Conservation (phyloP, 208 protist genomes). For the Trypanosoma vivax region DNA sequence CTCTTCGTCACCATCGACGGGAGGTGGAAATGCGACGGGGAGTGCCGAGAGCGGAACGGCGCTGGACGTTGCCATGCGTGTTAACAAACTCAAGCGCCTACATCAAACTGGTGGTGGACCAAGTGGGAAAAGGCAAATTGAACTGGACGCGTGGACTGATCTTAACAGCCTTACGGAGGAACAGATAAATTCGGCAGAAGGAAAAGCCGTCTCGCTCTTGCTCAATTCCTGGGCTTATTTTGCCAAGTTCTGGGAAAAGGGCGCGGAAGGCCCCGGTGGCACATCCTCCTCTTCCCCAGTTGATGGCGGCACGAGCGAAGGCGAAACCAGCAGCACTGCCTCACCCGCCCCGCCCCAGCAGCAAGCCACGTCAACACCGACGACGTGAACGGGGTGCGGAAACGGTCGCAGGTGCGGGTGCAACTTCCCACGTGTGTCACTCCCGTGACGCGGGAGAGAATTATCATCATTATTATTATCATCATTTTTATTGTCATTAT, state of each 20-base stretch:
- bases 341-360: no score
- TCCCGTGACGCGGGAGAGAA: no score
- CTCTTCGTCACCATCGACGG: neutral
- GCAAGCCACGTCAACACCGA: no score
- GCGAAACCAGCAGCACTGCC: neutral
- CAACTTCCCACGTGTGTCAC: no score
- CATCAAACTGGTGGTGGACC: slow-evolving; percentile 64
- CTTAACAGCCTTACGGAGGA: slow-evolving; percentile 79
- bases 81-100: slow-evolving; percentile 77
- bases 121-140: slow-evolving; percentile 54
- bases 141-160: slow-evolving; percentile 66
- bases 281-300: neutral
- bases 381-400: no score
- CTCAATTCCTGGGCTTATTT: slow-evolving; percentile 91
- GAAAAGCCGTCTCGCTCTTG: slow-evolving; percentile 82
- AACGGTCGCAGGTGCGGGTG: no score
- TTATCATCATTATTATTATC: no score
- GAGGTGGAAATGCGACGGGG: neutral
- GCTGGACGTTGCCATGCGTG: slow-evolving; percentile 81
- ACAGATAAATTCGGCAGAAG: slow-evolving; percentile 79
- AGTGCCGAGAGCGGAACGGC: slow-evolving; percentile 31
- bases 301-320: neutral
- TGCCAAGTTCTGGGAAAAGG: slow-evolving; percentile 85
- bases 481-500: no score
- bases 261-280: slow-evolving; percentile 61